Conservation (phyloP, 768 basidiomycete genomes). For the Lyophyllum semitale region DNA sequence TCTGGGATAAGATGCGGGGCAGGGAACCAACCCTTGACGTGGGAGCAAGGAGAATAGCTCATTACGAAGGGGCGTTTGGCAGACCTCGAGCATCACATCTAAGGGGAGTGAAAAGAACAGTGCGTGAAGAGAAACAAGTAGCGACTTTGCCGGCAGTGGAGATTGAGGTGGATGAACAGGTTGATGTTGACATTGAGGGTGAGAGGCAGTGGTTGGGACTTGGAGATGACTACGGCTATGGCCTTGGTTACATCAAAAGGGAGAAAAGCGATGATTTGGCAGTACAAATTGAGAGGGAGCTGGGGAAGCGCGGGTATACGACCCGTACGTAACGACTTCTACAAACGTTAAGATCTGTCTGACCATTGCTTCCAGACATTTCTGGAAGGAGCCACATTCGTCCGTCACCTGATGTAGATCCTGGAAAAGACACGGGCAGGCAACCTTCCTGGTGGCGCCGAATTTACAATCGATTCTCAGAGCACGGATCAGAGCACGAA, state of each 20-base stretch:
- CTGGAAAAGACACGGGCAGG: conserved; percentile 21
- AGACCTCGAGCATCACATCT: conserved; percentile 28
- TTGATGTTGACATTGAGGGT: conserved; percentile 42
- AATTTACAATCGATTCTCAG: conserved; percentile 54
- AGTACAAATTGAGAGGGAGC: conserved; percentile 54
- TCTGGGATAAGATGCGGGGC: conserved; percentile 53
- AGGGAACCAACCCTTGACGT: conserved; percentile 53
- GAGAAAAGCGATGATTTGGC: conserved; percentile 58
- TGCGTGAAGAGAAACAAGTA: conserved; percentile 5
- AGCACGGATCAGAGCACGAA: conserved; percentile 34
- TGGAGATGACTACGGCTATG: conserved; percentile 48
- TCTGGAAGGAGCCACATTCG: background rate
- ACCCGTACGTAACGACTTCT: conserved; percentile 27
- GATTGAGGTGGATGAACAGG: conserved; percentile 42
- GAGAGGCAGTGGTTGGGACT: conserved; percentile 56
- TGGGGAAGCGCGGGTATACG: conserved; percentile 48
- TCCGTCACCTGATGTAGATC: conserved; percentile 11
- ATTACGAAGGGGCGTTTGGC: conserved; percentile 49
- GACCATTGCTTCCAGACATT: conserved; percentile 1
- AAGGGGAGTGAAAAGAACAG: conserved; percentile 10
- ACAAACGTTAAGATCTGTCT: background rate
- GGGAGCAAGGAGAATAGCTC: conserved; percentile 40
- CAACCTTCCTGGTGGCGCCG: conserved; percentile 61
- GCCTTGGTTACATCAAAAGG: conserved; percentile 34
- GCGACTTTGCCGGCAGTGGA: conserved; percentile 30